Evolutionary conservation across 1,284 basidiomycete species (phyloP).

Genomic region (Puccinia polysora): DNA sequence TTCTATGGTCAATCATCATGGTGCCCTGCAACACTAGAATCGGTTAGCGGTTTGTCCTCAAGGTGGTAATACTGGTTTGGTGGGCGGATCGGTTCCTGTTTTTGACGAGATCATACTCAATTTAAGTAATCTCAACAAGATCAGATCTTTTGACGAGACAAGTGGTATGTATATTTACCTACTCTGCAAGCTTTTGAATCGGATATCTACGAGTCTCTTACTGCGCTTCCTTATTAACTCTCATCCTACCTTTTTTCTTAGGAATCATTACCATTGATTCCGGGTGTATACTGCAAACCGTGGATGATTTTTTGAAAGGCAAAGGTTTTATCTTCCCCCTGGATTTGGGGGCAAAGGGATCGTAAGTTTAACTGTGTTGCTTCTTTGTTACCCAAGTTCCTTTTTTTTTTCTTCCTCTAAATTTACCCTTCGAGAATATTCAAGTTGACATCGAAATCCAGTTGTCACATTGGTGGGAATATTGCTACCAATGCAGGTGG

Average conservation of each 20-base stretch:
- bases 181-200: constrained; percentile 16
- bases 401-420: not conserved
- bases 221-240: not conserved
- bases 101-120: constrained; percentile 83
- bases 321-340: constrained; percentile 95
- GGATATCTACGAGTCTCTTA: too few species aligned
- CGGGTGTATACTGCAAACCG: constrained; percentile 86
- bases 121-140: constrained; percentile 72
- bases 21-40: constrained; percentile 60
- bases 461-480: constrained; percentile 97
- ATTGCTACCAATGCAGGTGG: constrained; percentile 97
- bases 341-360: constrained; percentile 96
- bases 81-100: constrained; percentile 88
- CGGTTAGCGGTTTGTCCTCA: constrained; percentile 77
- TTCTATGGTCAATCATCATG: not conserved
- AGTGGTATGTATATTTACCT: constrained; percentile 61
- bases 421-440: not conserved
- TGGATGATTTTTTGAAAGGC: constrained; percentile 79
- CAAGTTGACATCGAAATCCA: constrained; percentile 50
- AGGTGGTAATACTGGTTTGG: constrained; percentile 96
- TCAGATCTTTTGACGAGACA: constrained; percentile 86
- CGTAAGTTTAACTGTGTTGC: constrained; percentile 57
- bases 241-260: not conserved
- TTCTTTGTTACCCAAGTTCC: not conserved
- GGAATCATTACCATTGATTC: constrained; percentile 61